Evolutionary conservation across 768 basidiomycete genomes (phyloP).

Genomic region (Xerocomellus chrysenteron): DNA sequence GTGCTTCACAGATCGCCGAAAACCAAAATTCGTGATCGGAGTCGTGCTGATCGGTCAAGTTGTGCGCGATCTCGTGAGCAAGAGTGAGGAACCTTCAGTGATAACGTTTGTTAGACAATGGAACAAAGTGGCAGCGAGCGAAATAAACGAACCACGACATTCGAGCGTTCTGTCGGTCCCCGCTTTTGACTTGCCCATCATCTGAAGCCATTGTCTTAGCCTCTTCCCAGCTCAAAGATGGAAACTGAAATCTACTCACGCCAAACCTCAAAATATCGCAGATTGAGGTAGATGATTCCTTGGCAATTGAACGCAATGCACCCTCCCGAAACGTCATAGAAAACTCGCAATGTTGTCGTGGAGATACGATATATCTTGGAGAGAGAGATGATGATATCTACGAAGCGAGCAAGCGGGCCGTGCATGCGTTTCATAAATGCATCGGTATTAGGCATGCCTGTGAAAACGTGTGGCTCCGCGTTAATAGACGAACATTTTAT

Average conservation of each 20-base stretch:
- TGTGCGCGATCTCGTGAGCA: conserved; percentile 90
- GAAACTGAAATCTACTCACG: conserved; percentile 47
- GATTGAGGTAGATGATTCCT: conserved; percentile 81
- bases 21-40: conserved; percentile 92
- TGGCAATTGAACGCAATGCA: conserved; percentile 89
- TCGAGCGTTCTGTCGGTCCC: not conserved
- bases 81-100: conserved; percentile 69
- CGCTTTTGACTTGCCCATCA: not conserved
- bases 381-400: conserved; percentile 61
- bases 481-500: not conserved
- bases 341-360: conserved; percentile 68
- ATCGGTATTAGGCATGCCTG: conserved; percentile 30
- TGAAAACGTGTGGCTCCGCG: not conserved
- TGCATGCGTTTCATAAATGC: conserved; percentile 47
- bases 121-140: too few relatives aligned
- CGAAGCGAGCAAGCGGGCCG: conserved; percentile 63
- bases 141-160: not conserved
- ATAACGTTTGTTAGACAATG: not conserved
- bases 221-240: not conserved
- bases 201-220: not conserved
- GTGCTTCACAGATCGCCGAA: conserved; percentile 76
- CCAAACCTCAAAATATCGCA: conserved; percentile 40
- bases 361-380: conserved; percentile 69
- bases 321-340: conserved; percentile 74
- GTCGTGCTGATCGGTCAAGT: conserved; percentile 77